Evolutionary conservation across 345 rosid species (phyloP).

Genomic region (Syzygium grande): DNA sequence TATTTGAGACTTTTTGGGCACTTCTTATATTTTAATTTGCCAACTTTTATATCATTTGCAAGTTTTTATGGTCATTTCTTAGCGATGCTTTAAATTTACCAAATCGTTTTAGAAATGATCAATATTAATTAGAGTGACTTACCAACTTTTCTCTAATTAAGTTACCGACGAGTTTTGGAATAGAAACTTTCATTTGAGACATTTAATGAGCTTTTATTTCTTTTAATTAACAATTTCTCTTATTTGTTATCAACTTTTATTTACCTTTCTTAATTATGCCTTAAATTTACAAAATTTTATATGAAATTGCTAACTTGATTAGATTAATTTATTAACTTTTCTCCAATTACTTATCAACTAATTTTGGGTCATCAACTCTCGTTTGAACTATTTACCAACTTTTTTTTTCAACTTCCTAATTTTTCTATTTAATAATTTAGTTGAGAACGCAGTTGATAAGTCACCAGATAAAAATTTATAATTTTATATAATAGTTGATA

Average conservation of each 20-base stretch:
- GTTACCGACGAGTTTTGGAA: not conserved
- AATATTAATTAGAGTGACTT: not conserved
- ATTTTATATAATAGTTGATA: not conserved
- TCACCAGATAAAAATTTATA: not conserved
- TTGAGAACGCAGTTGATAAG: not conserved
- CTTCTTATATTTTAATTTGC: not conserved
- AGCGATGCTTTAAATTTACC: not conserved
- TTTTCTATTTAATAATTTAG: not conserved
- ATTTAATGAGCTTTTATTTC: not conserved
- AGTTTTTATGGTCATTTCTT: not conserved
- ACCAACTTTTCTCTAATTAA: not conserved
- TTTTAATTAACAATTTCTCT: not conserved
- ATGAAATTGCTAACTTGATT: too few relatives aligned
- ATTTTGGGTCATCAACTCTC: too few relatives aligned
- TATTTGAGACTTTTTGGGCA: too few relatives aligned
- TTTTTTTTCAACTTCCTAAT: not conserved
- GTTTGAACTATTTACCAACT: too few relatives aligned
- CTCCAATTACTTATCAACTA: not conserved
- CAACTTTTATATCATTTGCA: not conserved
- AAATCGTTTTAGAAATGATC: not conserved
- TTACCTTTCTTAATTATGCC: not conserved
- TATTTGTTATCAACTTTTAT: not conserved
- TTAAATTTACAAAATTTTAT: too few relatives aligned
- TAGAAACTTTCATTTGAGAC: not conserved
- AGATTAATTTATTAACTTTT: not conserved